Evolutionary conservation across 352 stramenopile species (phyloP), one percentile per base, ranked within the genome.

Genomic region (Pythium grandisporangium): DNA sequence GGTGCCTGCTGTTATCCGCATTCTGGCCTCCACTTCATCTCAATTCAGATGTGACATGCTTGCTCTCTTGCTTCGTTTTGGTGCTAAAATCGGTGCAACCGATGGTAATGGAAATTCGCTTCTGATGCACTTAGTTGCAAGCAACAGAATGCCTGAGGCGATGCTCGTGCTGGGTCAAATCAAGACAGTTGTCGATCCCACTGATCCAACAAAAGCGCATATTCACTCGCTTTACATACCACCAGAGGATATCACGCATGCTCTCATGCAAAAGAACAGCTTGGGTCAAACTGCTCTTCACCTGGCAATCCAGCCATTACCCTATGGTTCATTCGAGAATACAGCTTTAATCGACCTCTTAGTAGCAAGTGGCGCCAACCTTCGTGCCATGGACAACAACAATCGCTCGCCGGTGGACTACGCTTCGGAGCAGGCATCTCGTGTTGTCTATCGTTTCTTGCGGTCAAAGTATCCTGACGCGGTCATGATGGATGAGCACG

Each of bases 251-350:
- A 3, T 45, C 58, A 1, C 53, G 49, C 17, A 33, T 5, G 63
- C 63, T 14, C 44, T 83, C 16, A 42, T 32, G 2, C 50, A 64
- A 24, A 37, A 37, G 2, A 82, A 80, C 32, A 2, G 29, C 1
- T 30, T 40, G 8, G 63, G 69, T 0, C 44, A 70, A 37, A 80
- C 66, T 1, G 57, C 51, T 3, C 49, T 76, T 30, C 70, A 82
- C 33, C 51, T 76, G 16, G 68, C 61, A 22, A 55, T 84, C 7
- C 52, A 70, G 22, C 64, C 70, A n/a, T 45, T 66, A 11, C 48
- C 55, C 21, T 70, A 67, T 21, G 66, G 58, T 3, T 81, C 70
- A 3, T 81, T 66, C 47, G 70, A 84, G 40, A 84, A 84, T 38
- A 55, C 53, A 0, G 17, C 24, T 7, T 48, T 84, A 12, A 30